Percentiles rank a stretch among this genome's conserved stretches.
Conservation (phyloP, 257 asterid species). For the Solanum tacnaense region DNA sequence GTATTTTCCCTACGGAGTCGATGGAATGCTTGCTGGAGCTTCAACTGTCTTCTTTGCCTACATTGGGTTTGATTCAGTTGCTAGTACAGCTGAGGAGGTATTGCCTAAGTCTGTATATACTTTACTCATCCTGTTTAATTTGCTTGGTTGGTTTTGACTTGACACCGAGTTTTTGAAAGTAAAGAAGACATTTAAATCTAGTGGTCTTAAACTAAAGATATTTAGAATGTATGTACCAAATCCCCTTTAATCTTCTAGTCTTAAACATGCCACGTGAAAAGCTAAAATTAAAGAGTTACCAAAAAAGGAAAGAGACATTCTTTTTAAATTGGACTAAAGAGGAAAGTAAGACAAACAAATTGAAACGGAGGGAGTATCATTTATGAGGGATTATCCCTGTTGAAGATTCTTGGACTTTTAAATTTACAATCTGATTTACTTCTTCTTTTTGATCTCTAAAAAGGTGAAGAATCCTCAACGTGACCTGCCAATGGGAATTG, state of each 20-base stretch:
- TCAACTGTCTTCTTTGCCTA: conserved; percentile 94
- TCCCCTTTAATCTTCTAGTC: background rate
- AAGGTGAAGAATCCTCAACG: conserved; percentile 96
- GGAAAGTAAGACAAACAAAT: background rate
- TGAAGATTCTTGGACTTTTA: conserved; percentile 16
- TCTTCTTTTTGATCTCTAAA: background rate
- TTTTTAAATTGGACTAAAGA: background rate
- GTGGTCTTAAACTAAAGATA: background rate
- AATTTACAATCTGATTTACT: background rate
- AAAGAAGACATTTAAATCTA: background rate
- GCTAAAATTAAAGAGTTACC: background rate
- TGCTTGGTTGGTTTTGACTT: background rate
- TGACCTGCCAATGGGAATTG: conserved; percentile 95
- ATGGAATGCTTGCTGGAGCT: conserved; percentile 99
- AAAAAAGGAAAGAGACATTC: background rate
- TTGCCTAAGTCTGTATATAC: background rate
- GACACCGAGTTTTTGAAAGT: background rate
- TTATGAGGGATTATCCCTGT: conserved; percentile 56
- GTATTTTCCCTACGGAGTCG: conserved; percentile 79
- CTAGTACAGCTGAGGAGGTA: conserved; percentile 99
- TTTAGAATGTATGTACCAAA: background rate
- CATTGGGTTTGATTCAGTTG: conserved; percentile 92
- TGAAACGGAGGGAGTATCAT: background rate
- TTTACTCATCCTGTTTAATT: background rate
- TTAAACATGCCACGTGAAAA: background rate